These are phyloP conservation scores for Apiospora saccharicola DNA, from an alignment of 2,329 filamentous ascomycete genomes.

Conservation along the genomic window DNA sequence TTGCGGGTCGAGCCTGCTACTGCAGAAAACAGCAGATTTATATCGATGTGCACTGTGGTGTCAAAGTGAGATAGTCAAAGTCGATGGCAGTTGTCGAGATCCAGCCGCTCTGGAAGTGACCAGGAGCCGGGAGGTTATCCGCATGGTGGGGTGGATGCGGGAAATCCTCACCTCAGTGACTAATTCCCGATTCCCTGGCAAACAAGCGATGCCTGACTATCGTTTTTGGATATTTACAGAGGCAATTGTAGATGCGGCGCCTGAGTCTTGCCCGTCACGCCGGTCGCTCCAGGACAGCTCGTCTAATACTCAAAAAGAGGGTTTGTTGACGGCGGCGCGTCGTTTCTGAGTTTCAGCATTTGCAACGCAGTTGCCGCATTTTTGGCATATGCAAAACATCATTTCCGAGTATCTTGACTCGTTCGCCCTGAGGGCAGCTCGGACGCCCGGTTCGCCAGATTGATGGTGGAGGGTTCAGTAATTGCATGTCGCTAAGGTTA, in stretches of 20 bases:
- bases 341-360: constrained; percentile 8
- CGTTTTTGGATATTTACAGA: neutral
- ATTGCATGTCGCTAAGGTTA: neutral
- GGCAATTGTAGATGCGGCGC: no score
- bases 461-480: neutral
- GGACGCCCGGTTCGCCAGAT: neutral
- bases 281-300: neutral
- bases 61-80: neutral
- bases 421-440: neutral
- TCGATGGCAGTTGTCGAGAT: neutral
- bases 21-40: neutral
- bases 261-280: neutral
- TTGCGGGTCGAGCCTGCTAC: neutral
- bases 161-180: neutral
- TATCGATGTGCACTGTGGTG: neutral
- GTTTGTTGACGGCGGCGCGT: neutral
- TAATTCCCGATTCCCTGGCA: neutral
- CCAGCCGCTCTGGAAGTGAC: neutral
- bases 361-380: constrained; percentile 2
- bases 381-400: constrained; percentile 13
- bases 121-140: neutral
- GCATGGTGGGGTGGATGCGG: neutral
- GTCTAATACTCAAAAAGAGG: neutral
- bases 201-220: neutral
- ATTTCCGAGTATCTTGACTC: constrained; percentile 10